These are phyloP conservation scores for Erigeron philadelphicus DNA, from an alignment of 140 eudicot genomes.

Conservation along the genomic window DNA sequence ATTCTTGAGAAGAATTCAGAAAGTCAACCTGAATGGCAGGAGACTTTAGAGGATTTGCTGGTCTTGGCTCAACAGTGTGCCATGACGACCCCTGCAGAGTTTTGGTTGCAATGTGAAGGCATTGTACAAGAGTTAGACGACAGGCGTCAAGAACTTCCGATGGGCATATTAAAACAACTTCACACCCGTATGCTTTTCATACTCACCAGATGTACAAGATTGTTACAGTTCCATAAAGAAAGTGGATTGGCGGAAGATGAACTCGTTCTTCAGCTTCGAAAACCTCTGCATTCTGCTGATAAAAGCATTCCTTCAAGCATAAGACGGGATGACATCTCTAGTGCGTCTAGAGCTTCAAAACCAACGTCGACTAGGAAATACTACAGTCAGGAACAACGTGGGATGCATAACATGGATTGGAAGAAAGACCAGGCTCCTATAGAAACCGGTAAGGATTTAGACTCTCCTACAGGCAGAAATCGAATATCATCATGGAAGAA, in stretches of 20 bases:
- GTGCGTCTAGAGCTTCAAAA: conserved; percentile 43
- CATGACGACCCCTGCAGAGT: conserved; percentile 86
- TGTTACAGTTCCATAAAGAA: conserved; percentile 96
- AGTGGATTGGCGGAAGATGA: conserved; percentile 92
- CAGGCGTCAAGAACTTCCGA: conserved; percentile 89
- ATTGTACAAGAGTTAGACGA: conserved; percentile 97
- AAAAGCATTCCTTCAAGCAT: conserved; percentile 40
- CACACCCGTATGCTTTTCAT: conserved; percentile 99
- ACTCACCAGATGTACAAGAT: conserved; percentile 92
- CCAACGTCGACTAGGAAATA: conserved; percentile 51
- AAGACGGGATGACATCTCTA: conserved; percentile 30
- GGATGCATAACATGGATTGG: conserved; percentile 39
- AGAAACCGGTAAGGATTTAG: conserved; percentile 46
- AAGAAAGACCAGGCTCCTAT: conserved; percentile 42
- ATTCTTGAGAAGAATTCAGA: conserved; percentile 83
- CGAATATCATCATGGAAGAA: conserved; percentile 92
- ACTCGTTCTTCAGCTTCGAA: conserved; percentile 61
- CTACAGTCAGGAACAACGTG: conserved; percentile 87
- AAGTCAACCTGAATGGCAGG: conserved; percentile 89
- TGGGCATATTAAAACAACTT: conserved; percentile 83
- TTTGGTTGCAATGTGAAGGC: conserved; percentile 98
- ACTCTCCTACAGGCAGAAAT: conserved; percentile 54
- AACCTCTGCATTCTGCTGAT: conserved; percentile 70
- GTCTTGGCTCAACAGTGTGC: conserved; percentile 91
- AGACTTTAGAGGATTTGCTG: conserved; percentile 87